These are phyloP conservation scores for Suhomyces bribrorum DNA, from an alignment of 1,139 yeast species.

Conservation along the genomic window DNA sequence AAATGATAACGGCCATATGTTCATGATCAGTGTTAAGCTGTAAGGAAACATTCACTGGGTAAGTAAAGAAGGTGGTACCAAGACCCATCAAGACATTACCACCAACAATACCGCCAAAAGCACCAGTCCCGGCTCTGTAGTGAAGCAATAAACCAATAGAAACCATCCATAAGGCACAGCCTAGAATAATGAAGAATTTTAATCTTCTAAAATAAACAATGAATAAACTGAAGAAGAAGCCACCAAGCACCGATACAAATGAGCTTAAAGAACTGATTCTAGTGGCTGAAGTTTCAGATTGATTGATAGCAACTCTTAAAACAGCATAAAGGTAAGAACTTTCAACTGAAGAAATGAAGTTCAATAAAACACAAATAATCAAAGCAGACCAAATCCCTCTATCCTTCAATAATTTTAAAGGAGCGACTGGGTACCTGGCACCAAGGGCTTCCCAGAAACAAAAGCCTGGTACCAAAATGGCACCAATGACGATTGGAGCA, in stretches of 20 bases:
- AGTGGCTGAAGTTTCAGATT: conserved; percentile 35
- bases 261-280: conserved; percentile 35
- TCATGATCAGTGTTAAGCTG: conserved; percentile 40
- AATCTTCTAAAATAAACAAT: conserved; percentile 32
- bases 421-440: conserved; percentile 35
- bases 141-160: conserved; percentile 37
- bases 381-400: conserved; percentile 40
- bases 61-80: conserved; percentile 41
- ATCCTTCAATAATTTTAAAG: conserved; percentile 33
- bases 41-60: conserved; percentile 35
- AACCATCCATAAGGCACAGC: conserved; percentile 37
- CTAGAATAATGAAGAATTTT: conserved; percentile 35
- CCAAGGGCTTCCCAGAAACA: conserved; percentile 33
- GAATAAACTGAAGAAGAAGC: conserved; percentile 35
- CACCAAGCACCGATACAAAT: conserved; percentile 36
- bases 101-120: conserved; percentile 38
- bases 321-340: conserved; percentile 37
- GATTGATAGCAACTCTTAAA: conserved; percentile 36
- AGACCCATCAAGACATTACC: conserved; percentile 36
- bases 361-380: conserved; percentile 31
- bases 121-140: conserved; percentile 31
- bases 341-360: conserved; percentile 33
- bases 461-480: conserved; percentile 35
- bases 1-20: conserved; percentile 38
- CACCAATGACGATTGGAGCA: conserved; percentile 42